A percentile compares a stretch with the other conserved stretches of the same genome.
Conservation (phyloP, 768 basidiomycete species). For the Boletus rubescentipes region DNA sequence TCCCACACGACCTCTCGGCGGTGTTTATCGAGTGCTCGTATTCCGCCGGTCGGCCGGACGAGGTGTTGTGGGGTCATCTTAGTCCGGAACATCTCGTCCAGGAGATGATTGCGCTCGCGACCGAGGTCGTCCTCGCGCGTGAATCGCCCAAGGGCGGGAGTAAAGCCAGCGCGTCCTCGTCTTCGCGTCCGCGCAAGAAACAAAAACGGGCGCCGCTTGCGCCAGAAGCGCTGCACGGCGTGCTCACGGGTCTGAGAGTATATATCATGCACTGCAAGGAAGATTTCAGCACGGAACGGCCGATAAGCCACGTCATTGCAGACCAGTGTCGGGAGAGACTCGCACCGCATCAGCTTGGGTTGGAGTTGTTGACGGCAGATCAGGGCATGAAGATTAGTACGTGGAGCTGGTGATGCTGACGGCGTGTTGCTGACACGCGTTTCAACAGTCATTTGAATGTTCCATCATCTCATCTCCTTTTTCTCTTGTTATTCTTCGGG, state of each 20-base stretch:
- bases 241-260: constrained; percentile 61
- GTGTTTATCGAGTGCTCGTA: constrained; percentile 97
- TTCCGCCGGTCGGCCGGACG: constrained; percentile 65
- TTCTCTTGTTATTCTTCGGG: neutral
- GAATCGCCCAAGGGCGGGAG: constrained; percentile 28
- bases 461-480: neutral
- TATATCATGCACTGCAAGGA: constrained; percentile 91
- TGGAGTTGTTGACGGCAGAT: constrained; percentile 64
- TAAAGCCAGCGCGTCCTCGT: neutral
- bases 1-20: constrained; percentile 65
- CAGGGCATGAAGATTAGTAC: constrained; percentile 83
- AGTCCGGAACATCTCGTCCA: constrained; percentile 74
- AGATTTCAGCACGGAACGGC: constrained; percentile 48
- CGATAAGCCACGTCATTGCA: constrained; percentile 66
- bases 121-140: constrained; percentile 56
- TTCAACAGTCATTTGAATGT: constrained; percentile 37
- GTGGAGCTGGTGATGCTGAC: constrained; percentile 28
- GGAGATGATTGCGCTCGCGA: constrained; percentile 71
- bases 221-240: constrained; percentile 47
- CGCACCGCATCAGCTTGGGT: constrained; percentile 60
- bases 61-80: constrained; percentile 81
- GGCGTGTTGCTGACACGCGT: constrained; percentile 1
- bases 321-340: constrained; percentile 70
- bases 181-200: constrained; percentile 33
- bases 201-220: constrained; percentile 38